A percentile compares a stretch with the other conserved stretches of the same genome.
Evolutionary conservation across 192 early-diverging fungal species (phyloP).

Genomic region (Backusella circina): DNA sequence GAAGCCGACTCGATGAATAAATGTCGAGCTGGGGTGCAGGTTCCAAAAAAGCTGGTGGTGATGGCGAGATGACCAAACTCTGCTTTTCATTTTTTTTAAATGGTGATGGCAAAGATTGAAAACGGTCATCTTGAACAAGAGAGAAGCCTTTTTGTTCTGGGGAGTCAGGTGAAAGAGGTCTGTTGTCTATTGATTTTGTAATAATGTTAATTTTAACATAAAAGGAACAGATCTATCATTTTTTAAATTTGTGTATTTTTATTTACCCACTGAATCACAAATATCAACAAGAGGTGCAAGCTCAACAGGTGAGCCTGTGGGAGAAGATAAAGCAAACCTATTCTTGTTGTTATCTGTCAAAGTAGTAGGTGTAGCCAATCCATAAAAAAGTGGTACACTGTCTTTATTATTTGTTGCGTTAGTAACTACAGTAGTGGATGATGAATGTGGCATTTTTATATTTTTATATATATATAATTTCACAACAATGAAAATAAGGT

Average conservation of each 20-base stretch:
- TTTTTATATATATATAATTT: not conserved
- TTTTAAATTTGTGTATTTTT: not conserved
- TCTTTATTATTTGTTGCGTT: not conserved
- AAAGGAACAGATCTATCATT: not conserved
- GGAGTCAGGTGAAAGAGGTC: conserved; percentile 13
- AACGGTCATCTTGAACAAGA: not conserved
- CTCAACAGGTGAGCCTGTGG: not conserved
- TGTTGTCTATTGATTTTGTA: conserved; percentile 1
- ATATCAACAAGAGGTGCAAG: conserved; percentile 1
- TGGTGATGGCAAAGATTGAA: not conserved
- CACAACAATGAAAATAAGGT: not conserved
- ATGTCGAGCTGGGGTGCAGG: not conserved
- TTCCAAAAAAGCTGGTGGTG: conserved; percentile 1
- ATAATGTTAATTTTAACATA: not conserved
- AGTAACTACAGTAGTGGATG: conserved; percentile 6
- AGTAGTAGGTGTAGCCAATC: not conserved
- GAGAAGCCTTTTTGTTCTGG: not conserved
- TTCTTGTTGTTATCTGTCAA: conserved; percentile 1
- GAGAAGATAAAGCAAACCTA: not conserved
- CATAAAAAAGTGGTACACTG: not conserved
- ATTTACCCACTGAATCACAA: conserved; percentile 3
- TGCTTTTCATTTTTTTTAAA: not conserved
- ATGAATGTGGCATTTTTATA: conserved; percentile 16
- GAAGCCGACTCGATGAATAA: not conserved
- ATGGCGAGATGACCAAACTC: not conserved